These are phyloP conservation scores for Solanum megistacrolobum DNA, from an alignment of 257 asterid genomes.

Conservation along the genomic window DNA sequence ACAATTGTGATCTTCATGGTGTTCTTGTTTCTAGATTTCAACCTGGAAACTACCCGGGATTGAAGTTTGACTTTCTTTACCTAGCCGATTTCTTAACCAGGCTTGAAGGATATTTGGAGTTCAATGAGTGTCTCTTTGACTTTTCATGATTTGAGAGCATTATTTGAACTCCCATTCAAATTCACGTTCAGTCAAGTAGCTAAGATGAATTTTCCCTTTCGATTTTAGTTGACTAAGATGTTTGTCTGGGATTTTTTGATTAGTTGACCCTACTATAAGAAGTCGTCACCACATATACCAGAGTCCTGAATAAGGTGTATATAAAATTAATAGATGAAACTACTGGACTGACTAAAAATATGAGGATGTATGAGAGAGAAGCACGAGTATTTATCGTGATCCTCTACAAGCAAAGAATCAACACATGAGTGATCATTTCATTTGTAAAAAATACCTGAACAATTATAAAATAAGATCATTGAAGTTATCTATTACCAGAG, in stretches of 20 bases:
- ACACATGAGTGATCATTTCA: background rate
- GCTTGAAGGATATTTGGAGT: background rate
- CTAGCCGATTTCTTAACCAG: background rate
- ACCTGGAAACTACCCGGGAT: background rate
- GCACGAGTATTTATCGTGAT: slow-evolving; percentile 76
- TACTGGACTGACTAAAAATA: slow-evolving; percentile 44
- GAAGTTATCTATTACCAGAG: slow-evolving; percentile 38
- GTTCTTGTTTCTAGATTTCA: background rate
- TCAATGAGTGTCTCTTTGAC: background rate
- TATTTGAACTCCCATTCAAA: background rate
- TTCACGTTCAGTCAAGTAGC: background rate
- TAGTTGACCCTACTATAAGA: background rate
- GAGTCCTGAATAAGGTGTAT: slow-evolving; percentile 57
- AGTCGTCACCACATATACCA: slow-evolving; percentile 30
- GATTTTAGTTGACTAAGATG: background rate
- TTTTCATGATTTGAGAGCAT: background rate
- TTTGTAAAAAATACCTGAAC: background rate
- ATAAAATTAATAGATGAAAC: slow-evolving; percentile 68
- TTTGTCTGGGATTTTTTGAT: background rate
- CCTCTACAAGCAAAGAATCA: slow-evolving; percentile 22
- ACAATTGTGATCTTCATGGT: background rate
- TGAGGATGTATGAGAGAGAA: slow-evolving; percentile 45
- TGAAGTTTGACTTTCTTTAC: background rate
- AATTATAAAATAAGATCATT: background rate
- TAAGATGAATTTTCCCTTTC: background rate